phyloP scores from a whole-genome alignment of 148 eudicot genomes.

The Fagopyrum tataricum region DNA sequence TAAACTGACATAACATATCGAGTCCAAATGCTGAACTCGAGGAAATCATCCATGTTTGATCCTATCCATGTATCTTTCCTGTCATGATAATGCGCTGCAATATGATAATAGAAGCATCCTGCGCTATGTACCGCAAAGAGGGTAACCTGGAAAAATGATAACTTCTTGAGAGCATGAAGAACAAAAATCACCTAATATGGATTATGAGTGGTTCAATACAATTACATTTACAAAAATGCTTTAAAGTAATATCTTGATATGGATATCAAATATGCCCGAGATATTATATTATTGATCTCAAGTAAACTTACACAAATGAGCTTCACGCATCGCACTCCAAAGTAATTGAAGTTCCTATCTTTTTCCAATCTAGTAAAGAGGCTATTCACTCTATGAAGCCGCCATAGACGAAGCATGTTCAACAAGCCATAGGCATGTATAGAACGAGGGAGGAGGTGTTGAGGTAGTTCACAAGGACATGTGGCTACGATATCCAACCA shows the following conservation, averaged over 20 bases:
- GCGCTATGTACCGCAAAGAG: constrained; percentile 79
- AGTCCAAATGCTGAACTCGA: constrained; percentile 46
- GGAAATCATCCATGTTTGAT: constrained; percentile 34
- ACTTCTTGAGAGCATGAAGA: not conserved
- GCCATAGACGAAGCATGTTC: constrained; percentile 92
- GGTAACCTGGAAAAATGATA: constrained; percentile 41
- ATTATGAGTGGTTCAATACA: not conserved
- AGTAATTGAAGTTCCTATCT: constrained; percentile 62
- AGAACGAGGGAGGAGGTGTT: constrained; percentile 30
- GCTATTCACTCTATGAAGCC: constrained; percentile 69
- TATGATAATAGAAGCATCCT: constrained; percentile 64
- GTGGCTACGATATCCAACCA: constrained; percentile 16
- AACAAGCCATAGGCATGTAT: constrained; percentile 46
- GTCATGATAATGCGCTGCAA: constrained; percentile 60
- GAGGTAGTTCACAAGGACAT: constrained; percentile 19
- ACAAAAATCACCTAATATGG: not conserved
- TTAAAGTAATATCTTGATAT: too few relatives aligned
- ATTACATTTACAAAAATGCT: not conserved
- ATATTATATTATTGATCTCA: not conserved
- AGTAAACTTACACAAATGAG: constrained; percentile 54
- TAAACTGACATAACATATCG: constrained; percentile 66
- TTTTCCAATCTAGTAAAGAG: constrained; percentile 70
- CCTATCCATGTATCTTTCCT: constrained; percentile 69
- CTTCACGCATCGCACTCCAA: constrained; percentile 55
- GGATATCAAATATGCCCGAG: too few relatives aligned